Base-by-base conservation (phyloP, 306 rosid genomes). In the Glycyrrhiza uralensis region DNA sequence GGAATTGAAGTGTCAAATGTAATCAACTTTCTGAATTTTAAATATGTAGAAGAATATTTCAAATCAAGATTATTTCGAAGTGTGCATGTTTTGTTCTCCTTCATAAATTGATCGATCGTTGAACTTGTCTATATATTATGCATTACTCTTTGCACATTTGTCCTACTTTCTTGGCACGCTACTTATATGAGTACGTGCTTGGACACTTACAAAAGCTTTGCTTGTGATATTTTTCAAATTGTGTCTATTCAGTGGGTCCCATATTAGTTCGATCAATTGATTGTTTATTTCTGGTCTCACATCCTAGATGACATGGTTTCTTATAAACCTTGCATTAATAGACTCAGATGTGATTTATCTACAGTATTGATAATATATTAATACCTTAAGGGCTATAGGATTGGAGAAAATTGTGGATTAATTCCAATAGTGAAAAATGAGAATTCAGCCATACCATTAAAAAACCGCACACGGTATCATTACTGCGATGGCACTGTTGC, bases 171-270 rank as follows among this genome's bases (percentile, higher is more conserved):
- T 18, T 32, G 4, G 14, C 46, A 49, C 72, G 29, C 36, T 28
- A 17, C 42, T 28, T 58, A 19, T 26, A 7, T 26, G 39, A 42
- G 24, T 7, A 4, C 44, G 28, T 66, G 26, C 44, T 45, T 66
- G 26, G 56, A 66, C 42, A 28, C 57, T 65, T 65, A 28, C 56
- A 42, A 64, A 64, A 23, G 70, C 36, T 41, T 38, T 64, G 50
- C 36, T 13, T 23, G 70, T 41, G 54, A 20, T 22, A 1, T n/a
- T 64, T 63, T 39, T 23, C 19, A 39, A 63, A 41, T 38, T n/a
- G 66, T 33, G 28, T 30, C 2, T 30, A n/a, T 15, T 58, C 13
- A 58, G 4, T 24, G 35, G 6, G 15, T 26, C 29, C 29, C 29
- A 26, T 26, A 1, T 26, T 26, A 26, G 29, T 26, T 29, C 8